Evolutionary conservation across 371 early-diverging fungal species (phyloP).

Genomic region (Funneliformis caledonium): DNA sequence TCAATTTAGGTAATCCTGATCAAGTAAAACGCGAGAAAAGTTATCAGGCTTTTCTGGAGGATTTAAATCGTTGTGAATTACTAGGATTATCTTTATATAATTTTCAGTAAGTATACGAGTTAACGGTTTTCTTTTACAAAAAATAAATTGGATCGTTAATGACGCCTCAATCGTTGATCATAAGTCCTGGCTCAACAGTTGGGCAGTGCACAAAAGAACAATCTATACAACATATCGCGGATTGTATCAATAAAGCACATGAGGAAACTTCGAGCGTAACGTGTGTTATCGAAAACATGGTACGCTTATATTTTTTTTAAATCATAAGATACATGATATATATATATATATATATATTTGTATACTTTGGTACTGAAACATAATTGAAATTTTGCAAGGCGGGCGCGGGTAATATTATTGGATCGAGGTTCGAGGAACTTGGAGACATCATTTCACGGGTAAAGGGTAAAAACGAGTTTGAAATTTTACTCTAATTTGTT

Average conservation of each 20-base stretch:
- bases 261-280: slow-evolving; percentile 50
- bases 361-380: background rate
- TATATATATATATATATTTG: background rate
- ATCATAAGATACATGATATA: background rate
- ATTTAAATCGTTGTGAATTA: slow-evolving; percentile 59
- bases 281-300: slow-evolving; percentile 72
- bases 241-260: slow-evolving; percentile 60
- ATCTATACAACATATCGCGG: slow-evolving; percentile 53
- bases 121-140: background rate
- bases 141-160: background rate
- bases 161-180: background rate
- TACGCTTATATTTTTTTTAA: slow-evolving; percentile 46
- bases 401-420: slow-evolving; percentile 55
- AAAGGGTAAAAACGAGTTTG: slow-evolving; percentile 29
- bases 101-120: slow-evolving; percentile 52
- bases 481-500: background rate
- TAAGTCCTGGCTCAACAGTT: slow-evolving; percentile 60
- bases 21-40: slow-evolving; percentile 50
- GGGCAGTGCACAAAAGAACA: slow-evolving; percentile 50
- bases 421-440: slow-evolving; percentile 63
- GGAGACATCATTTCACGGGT: slow-evolving; percentile 57
- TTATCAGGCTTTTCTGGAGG: slow-evolving; percentile 59
- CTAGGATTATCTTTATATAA: slow-evolving; percentile 65
- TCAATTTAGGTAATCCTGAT: slow-evolving; percentile 67
- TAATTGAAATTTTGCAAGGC: slow-evolving; percentile 29